Base-by-base conservation (phyloP, 2,329 filamentous ascomycete species). In the Colletotrichum eleusines region DNA sequence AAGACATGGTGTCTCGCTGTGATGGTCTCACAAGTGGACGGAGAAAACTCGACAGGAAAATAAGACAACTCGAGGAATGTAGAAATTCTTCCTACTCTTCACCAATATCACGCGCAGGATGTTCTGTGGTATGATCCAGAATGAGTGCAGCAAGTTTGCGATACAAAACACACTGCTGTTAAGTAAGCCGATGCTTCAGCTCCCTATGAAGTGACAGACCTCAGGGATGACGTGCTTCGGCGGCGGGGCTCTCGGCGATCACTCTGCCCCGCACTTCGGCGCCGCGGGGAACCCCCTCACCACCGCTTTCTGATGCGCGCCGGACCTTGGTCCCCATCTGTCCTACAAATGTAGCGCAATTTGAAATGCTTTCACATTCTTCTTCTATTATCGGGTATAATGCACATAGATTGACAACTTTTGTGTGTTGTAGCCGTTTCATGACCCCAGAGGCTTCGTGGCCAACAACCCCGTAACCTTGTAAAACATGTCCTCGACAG, bases 401-500 rank as follows among this genome's bases (percentile, higher is more conserved):
- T 74, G 72, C 57, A 46, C 69, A 63, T 31, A 38, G 44, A 63
- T 65, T 46, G 50, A 72, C 57, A 62, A 61, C 57, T 48, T 61
- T 55, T 70, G 50, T 42, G 54, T 57, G 23, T 38, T 38, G 61
- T 55, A 23, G 62, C 59, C 69, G 60, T 61, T 76, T 67, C 72
- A 74, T 28, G 76, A 68, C 12, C 77, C 76, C 53, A 84, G 74
- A 18, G 88, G 85, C 78, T 88, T 91, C 71, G 87, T 83, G 1
- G 88, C 86, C 77, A 92, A 89, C 73, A 93, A 77, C 6, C 84
- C 88, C 16, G 91, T 87, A 48, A 95, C 90, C 79, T 90, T 89
- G 79, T 91, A 90, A 77, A 95, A 94, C 82, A 94, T 87, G 73
- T 94, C 92, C 79, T 92, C 89, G 28, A 95, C 88, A 14, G 91